Evolutionary conservation across 768 basidiomycete species (phyloP).

Genomic region (Amanita rubescens): DNA sequence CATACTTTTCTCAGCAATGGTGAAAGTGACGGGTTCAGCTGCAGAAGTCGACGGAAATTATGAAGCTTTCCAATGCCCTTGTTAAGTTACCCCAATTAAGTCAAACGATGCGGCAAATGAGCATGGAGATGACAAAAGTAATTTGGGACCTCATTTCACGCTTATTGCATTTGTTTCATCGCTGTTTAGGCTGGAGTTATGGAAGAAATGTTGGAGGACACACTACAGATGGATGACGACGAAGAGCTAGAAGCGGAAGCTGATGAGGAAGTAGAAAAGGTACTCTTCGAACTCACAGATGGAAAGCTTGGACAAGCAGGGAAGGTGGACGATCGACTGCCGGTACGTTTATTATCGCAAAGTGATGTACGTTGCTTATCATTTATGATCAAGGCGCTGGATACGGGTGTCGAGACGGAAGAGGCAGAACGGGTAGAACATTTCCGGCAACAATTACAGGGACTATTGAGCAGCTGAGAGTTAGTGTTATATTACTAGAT

Average conservation of each 20-base stretch:
- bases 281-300: constrained; percentile 90
- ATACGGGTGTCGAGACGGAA: constrained; percentile 66
- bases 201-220: constrained; percentile 97
- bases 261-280: constrained; percentile 94
- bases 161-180: not conserved
- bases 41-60: constrained; percentile 97
- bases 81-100: constrained; percentile 90
- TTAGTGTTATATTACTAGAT: not conserved
- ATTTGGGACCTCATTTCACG: constrained; percentile 8
- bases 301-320: constrained; percentile 91
- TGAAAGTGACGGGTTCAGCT: constrained; percentile 96
- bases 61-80: constrained; percentile 94
- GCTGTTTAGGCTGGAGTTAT: constrained; percentile 80
- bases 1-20: constrained; percentile 56
- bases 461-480: constrained; percentile 61
- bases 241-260: constrained; percentile 96
- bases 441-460: constrained; percentile 85
- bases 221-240: constrained; percentile 85
- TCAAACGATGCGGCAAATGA: constrained; percentile 94
- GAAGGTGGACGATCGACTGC: constrained; percentile 59
- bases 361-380: not conserved
- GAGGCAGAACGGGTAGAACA: constrained; percentile 84
- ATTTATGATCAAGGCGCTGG: constrained; percentile 34
- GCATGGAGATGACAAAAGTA: constrained; percentile 99
- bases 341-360: constrained; percentile 44